A percentile compares a stretch with the other conserved stretches of the same genome.
Evolutionary conservation across 257 asterid genomes (phyloP).

Genomic region (Gentiana macrophylla): DNA sequence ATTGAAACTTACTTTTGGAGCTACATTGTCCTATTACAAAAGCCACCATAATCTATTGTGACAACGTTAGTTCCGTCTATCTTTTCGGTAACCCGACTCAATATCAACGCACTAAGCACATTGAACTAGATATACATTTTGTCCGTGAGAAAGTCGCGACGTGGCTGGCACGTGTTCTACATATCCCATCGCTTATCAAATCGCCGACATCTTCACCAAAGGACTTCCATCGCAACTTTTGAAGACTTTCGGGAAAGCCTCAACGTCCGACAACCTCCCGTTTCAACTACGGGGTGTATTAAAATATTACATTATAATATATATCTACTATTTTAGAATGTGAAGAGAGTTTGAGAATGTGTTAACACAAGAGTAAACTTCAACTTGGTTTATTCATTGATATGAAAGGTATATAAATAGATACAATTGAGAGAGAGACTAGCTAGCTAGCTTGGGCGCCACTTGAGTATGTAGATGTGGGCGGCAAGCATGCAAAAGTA

Average conservation of each 20-base stretch:
- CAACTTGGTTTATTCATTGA: no score
- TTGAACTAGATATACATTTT: not conserved
- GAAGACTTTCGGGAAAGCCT: not conserved
- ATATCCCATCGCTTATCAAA: not conserved
- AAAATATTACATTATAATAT: not conserved
- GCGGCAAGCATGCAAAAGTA: no score
- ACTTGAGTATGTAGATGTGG: no score
- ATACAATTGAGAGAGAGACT: no score
- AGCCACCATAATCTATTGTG: not conserved
- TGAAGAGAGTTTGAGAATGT: no score
- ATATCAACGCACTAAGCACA: not conserved
- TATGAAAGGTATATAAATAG: no score
- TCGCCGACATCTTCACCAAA: not conserved
- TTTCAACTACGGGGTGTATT: not conserved
- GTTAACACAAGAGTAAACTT: no score
- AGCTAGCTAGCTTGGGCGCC: no score
- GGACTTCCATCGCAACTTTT: not conserved
- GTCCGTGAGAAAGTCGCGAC: not conserved
- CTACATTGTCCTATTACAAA: not conserved
- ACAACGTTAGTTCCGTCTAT: not conserved
- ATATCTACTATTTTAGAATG: no score
- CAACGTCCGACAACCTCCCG: not conserved
- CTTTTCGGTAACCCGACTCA: not conserved
- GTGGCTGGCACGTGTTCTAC: not conserved
- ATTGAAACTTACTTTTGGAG: not conserved